Evolutionary conservation across 2,329 filamentous ascomycete species (phyloP), one percentile per base, ranked within the genome.

Genomic region (Chaetomiaceae sp.): DNA sequence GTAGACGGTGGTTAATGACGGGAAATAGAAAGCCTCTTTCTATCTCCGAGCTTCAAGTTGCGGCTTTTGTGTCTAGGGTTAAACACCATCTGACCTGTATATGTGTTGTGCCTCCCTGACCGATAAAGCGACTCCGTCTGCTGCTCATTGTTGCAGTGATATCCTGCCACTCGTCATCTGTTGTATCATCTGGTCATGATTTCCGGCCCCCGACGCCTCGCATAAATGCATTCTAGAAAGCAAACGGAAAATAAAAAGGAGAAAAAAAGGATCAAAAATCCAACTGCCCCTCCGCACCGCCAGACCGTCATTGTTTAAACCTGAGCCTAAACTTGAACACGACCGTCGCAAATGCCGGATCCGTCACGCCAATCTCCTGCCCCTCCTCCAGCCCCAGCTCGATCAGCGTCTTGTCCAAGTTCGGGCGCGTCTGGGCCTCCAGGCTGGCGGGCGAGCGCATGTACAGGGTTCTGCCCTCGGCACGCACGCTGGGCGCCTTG

Each of bases 311-410:
- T 48, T 56, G 49, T 56, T 70, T 72, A 58, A 80, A 81, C 49
- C 68, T 71, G 35, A 83, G 65, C 58, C 71, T 72, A 59, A 79
- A 83, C 55, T 73, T 74, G 62, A 82, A 83, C 17, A 82, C 83
- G 64, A 87, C 81, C 21, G 88, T 84, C 30, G 83, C 81, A 65
- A 95, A 93, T 1, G 89, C 88, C n/a, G 89, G 87, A 68, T 97
- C 92, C 14, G 89, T 91, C 41, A 99, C 86, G n/a, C 83, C 89
- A 42, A 99, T 79, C 69, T 96, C 89, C 65, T 96, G 87, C 12
- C 90, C 89, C 60, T 90, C 77, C 40, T 79, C 78, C 19, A 99
- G 62, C 0, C 73, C 76, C 56, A 99, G 67, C 16, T 95, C 89
- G 23, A 68, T 71, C 52, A 99, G 73, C 62, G 85, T 93, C 73